Base-by-base conservation (phyloP, 495 filamentous ascomycete species). In the Annulohypoxylon bovei region DNA sequence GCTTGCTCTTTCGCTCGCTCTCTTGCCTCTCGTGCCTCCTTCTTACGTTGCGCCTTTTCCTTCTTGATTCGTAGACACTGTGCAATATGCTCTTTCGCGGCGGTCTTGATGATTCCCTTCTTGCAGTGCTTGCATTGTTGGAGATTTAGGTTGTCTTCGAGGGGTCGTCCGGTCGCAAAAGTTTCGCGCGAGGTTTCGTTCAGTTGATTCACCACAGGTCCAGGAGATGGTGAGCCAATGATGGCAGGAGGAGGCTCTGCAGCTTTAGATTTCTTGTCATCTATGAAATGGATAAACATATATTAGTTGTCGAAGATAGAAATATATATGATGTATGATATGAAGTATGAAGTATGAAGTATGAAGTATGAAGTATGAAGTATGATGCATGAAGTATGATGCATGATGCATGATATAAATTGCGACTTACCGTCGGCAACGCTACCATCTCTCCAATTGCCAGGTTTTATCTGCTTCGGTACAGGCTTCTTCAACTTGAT, bases 91-190 rank as follows among this genome's bases (percentile, higher is more conserved):
- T 87, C 86, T 28, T 83, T 85, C 3, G 86, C 86, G 4, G 83
- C 85, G 5, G 83, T 81, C 66, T 88, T 88, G 33, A 91, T 80
- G 14, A 93, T 79, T 3, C 87, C 88, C 65, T 93, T 91, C 79
- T 92, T 94, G 83, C 93, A 96, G 55, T 91, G 88, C 73, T 92
- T 94, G 83, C 93, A 96, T 28, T 91, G 84, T n/a, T 89, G 83
- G 6, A 88, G 82, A 33, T 93, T 89, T 5, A 88, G 84, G 14
- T 80, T 67, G 66, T 92, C 90, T 53, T 93, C 88, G 50, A 90
- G 87, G 0, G 93, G 93, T 39, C 89, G 87, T 47, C 91, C 89
- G 39, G 87, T 92, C 9, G 89, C 81, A 77, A 97, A 95, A 0
- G 88, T 89, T 14, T 89, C 84, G 61, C 89, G 86, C 14, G 88